phyloP scores from a whole-genome alignment of 805 yeast species.

The Nakazawaea wickerhamii region DNA sequence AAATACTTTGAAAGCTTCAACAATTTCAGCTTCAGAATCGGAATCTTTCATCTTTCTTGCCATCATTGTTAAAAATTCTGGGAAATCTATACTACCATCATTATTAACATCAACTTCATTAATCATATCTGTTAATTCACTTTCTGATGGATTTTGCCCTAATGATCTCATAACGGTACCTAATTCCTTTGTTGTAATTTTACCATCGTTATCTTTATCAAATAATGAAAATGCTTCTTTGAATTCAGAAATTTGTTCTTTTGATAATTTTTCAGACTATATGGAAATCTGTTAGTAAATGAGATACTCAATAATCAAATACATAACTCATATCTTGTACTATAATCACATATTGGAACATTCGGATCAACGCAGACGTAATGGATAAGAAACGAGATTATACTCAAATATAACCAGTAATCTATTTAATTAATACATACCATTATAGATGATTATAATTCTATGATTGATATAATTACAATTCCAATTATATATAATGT shows the following conservation, averaged over 20 bases:
- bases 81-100: conserved; percentile 82
- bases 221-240: conserved; percentile 96
- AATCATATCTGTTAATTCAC: conserved; percentile 93
- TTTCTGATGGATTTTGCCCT: conserved; percentile 95
- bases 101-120: conserved; percentile 96
- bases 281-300: neutral
- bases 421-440: too few species aligned
- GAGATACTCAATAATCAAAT: too few species aligned
- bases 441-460: too few species aligned
- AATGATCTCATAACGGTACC: conserved; percentile 99
- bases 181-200: conserved; percentile 90
- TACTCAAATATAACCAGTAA: too few species aligned
- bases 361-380: too few species aligned
- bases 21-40: conserved; percentile 93
- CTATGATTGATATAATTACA: too few species aligned
- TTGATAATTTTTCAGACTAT: conserved; percentile 83
- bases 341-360: too few species aligned
- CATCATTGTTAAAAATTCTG: conserved; percentile 82
- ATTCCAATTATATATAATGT: too few species aligned
- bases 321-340: too few species aligned
- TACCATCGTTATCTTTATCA: conserved; percentile 96
- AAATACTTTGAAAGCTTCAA: conserved; percentile 97
- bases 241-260: conserved; percentile 94
- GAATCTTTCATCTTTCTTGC: conserved; percentile 93
- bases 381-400: too few species aligned